phyloP scores from a whole-genome alignment of 495 filamentous ascomycete species.

The Penicillium cosmopolitanum region DNA sequence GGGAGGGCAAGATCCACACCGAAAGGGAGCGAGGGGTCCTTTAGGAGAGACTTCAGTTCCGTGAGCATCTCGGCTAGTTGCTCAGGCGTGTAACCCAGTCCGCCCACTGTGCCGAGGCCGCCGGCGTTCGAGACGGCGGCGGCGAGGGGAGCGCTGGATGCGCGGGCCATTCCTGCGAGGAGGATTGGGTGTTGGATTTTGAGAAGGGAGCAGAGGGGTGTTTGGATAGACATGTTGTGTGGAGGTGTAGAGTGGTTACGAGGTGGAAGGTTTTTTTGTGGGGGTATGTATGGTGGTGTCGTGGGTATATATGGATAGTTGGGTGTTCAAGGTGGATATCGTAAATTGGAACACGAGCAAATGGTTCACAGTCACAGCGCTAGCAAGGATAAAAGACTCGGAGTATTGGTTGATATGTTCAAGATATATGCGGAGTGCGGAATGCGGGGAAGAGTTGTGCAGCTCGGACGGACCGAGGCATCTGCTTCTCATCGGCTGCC shows the following conservation, averaged over 20 bases:
- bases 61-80: conserved; percentile 80
- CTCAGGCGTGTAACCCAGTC: conserved; percentile 79
- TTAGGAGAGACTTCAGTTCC: conserved; percentile 75
- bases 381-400: not conserved
- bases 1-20: conserved; percentile 88
- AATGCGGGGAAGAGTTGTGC: conserved; percentile 35
- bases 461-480: conserved; percentile 32
- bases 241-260: not conserved
- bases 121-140: conserved; percentile 89
- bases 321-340: no score
- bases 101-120: conserved; percentile 82
- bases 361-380: not conserved
- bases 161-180: conserved; percentile 87
- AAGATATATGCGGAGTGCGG: not conserved
- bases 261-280: not conserved
- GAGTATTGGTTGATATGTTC: not conserved
- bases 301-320: not conserved
- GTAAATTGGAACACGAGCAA: no score
- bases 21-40: conserved; percentile 68
- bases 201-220: conserved; percentile 74
- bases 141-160: conserved; percentile 74
- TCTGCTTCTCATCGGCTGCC: not conserved
- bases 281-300: not conserved
- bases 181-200: conserved; percentile 81
- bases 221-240: conserved; percentile 60